Conservation (phyloP, 2,329 filamentous ascomycete species). For the Hymenoscyphus scutula region DNA sequence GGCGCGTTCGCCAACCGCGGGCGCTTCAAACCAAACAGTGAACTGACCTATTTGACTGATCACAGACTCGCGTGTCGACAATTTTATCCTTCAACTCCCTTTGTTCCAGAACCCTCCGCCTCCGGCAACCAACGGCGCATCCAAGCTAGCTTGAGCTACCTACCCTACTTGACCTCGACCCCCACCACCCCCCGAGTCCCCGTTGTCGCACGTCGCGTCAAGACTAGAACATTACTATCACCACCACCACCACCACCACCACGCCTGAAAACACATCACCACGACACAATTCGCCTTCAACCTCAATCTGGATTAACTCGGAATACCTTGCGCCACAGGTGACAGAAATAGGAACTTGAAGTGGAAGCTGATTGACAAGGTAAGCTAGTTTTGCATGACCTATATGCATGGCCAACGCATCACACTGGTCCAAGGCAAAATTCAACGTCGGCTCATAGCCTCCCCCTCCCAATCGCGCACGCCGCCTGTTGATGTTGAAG, state of each 20-base stretch:
- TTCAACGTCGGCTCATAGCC: conserved; percentile 29
- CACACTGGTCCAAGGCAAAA: conserved; percentile 35
- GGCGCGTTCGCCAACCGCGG: conserved; percentile 20
- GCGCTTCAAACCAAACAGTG: not conserved
- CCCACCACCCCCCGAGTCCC: conserved; percentile 1
- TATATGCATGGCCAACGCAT: conserved; percentile 38
- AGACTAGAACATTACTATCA: conserved; percentile 15
- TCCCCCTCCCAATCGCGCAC: conserved; percentile 31
- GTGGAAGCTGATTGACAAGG: conserved; percentile 36
- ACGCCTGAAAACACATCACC: conserved; percentile 21
- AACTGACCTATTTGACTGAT: not conserved
- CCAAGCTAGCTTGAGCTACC: conserved; percentile 10
- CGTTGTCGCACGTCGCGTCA: conserved; percentile 28
- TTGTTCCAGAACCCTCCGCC: conserved; percentile 2
- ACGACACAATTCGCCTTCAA: conserved; percentile 19
- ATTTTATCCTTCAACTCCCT: not conserved
- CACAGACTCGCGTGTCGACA: not conserved
- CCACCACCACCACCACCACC: conserved; percentile 15
- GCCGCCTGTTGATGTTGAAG: conserved; percentile 22
- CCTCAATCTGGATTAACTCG: conserved; percentile 20
- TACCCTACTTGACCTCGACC: not conserved
- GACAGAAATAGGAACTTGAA: conserved; percentile 30
- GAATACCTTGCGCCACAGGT: conserved; percentile 26
- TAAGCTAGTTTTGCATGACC: conserved; percentile 36
- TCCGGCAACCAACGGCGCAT: conserved; percentile 11